Percentiles rank a stretch among this genome's conserved stretches.
These are phyloP conservation scores for Trametes coccinea DNA, from an alignment of 768 basidiomycete species.

Conservation along the genomic window DNA sequence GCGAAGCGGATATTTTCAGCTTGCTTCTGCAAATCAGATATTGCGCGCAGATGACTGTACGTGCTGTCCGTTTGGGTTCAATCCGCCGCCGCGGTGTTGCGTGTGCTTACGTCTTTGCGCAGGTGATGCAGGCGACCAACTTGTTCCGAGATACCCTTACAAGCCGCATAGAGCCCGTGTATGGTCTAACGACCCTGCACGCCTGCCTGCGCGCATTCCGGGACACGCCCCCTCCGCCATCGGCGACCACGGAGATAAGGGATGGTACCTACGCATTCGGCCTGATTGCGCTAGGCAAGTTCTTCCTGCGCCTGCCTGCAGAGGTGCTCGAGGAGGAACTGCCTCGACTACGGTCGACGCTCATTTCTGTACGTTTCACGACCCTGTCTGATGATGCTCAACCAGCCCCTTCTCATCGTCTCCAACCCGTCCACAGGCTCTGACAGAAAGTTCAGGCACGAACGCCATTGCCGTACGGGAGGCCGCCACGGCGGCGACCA, in stretches of 20 bases:
- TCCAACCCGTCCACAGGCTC: conserved; percentile 45
- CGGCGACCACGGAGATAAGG: conserved; percentile 52
- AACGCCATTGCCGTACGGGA: conserved; percentile 78
- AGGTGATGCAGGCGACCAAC: conserved; percentile 85
- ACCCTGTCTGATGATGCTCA: background rate
- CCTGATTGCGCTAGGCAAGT: conserved; percentile 80
- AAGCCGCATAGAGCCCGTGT: conserved; percentile 75
- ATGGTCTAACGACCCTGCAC: conserved; percentile 82
- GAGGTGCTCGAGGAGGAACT: conserved; percentile 88
- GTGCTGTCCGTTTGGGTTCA: conserved; percentile 32
- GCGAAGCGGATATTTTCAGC: conserved; percentile 75
- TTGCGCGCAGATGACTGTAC: conserved; percentile 67
- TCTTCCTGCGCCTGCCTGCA: conserved; percentile 74
- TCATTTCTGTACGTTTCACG: conserved; percentile 57
- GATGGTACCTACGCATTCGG: conserved; percentile 78
- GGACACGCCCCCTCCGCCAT: conserved; percentile 45
- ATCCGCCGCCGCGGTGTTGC: conserved; percentile 10
- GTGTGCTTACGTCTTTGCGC: conserved; percentile 16
- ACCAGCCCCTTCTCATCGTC: conserved; percentile 6
- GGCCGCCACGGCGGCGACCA: conserved; percentile 78
- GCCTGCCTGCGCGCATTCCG: conserved; percentile 68
- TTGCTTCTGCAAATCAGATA: conserved; percentile 72
- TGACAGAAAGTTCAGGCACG: conserved; percentile 55
- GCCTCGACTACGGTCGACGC: conserved; percentile 68
- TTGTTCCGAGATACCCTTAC: conserved; percentile 77